Conservation (phyloP, 139 green algal genomes). For the Volvox reticuliferus region DNA sequence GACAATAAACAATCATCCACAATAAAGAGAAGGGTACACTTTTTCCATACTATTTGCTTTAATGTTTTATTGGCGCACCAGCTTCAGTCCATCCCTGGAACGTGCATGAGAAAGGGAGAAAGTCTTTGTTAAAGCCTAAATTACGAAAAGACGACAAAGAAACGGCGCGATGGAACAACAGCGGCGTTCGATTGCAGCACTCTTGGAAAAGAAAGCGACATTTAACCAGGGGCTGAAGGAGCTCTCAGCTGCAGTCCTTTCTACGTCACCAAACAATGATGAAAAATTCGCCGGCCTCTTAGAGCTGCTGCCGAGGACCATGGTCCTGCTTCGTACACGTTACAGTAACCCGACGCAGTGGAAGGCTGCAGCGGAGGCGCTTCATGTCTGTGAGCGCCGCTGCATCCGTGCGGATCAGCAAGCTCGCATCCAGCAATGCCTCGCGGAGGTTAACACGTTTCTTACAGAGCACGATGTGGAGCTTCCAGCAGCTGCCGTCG, state of each 20-base stretch:
- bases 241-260: neutral
- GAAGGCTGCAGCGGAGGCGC: neutral
- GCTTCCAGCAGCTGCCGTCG: neutral
- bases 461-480: conserved; percentile 27
- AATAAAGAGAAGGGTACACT: no score
- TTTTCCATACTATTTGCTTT: no score
- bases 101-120: no score
- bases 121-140: neutral
- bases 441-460: neutral
- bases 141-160: no score
- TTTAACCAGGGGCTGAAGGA: neutral
- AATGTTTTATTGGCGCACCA: no score
- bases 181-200: neutral
- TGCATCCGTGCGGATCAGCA: neutral
- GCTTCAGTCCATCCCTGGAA: no score
- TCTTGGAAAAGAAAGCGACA: conserved; percentile 30
- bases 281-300: neutral
- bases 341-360: conserved; percentile 23
- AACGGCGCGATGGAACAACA: conserved; percentile 11
- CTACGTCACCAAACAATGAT: neutral
- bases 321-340: conserved; percentile 9
- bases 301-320: neutral
- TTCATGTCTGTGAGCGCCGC: neutral
- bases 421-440: neutral
- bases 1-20: no score